Evolutionary conservation across 106 monocot species (phyloP).

Genomic region (Acorus gramineus): DNA sequence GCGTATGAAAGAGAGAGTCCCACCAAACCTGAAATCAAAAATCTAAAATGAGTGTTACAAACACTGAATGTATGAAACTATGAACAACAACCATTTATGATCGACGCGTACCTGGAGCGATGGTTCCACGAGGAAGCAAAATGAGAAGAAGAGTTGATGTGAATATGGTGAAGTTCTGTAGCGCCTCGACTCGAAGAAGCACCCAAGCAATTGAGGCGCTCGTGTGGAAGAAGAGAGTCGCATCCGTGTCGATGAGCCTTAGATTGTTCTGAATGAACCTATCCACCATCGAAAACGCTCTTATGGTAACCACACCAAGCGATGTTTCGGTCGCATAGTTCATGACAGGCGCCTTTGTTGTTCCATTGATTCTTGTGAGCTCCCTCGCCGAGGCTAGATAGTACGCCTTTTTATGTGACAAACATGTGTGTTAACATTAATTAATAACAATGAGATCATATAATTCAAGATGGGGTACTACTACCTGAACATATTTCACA

Average conservation of each 20-base stretch:
- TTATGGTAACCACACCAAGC: slow-evolving; percentile 58
- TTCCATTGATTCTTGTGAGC: slow-evolving; percentile 83
- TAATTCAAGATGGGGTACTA: too few species aligned
- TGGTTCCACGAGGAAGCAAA: slow-evolving; percentile 36
- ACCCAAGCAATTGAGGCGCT: slow-evolving; percentile 71
- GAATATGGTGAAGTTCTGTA: slow-evolving; percentile 56
- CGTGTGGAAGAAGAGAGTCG: slow-evolving; percentile 63
- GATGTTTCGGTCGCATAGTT: slow-evolving; percentile 61
- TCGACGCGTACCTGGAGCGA: slow-evolving; percentile 39
- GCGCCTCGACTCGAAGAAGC: slow-evolving; percentile 52
- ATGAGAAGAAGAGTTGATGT: slow-evolving; percentile 49
- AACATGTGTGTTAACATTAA: too few species aligned
- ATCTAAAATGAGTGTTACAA: neutral
- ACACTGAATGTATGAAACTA: too few species aligned
- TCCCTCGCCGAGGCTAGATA: slow-evolving; percentile 77
- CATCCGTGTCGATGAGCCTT: slow-evolving; percentile 61
- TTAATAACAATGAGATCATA: too few species aligned
- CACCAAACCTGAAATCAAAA: slow-evolving; percentile 42
- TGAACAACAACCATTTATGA: neutral
- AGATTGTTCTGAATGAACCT: slow-evolving; percentile 48
- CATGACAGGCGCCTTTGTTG: slow-evolving; percentile 82
- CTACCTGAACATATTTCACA: slow-evolving; percentile 48
- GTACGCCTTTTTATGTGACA: slow-evolving; percentile 32
- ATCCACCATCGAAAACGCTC: slow-evolving; percentile 42
- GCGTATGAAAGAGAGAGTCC: slow-evolving; percentile 81